phyloP scores from a whole-genome alignment of 2,329 filamentous ascomycete species.

The Cryphonectria japonica region DNA sequence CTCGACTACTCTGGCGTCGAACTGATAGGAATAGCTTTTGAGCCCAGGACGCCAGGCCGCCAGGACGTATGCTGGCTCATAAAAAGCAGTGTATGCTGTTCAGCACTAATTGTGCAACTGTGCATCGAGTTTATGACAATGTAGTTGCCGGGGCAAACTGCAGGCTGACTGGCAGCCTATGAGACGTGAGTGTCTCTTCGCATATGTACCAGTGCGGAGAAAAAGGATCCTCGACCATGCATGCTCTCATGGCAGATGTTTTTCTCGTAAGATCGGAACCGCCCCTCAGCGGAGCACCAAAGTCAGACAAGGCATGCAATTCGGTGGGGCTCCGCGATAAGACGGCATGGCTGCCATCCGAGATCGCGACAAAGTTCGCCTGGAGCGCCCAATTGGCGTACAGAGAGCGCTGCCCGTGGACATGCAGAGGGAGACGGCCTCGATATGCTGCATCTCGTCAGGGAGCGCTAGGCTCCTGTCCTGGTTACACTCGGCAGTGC shows the following conservation, averaged over 20 bases:
- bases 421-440: background rate
- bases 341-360: conserved; percentile 9
- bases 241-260: background rate
- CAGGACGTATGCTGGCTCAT: background rate
- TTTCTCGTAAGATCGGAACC: background rate
- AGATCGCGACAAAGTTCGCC: background rate
- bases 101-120: background rate
- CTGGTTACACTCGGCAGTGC: conserved; percentile 5
- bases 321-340: conserved; percentile 9
- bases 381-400: background rate
- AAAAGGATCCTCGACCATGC: background rate
- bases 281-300: background rate
- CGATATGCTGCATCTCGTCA: conserved; percentile 5
- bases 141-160: background rate
- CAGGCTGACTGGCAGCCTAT: background rate
- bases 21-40: background rate
- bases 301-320: background rate
- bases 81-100: background rate
- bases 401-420: conserved; percentile 8
- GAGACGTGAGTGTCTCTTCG: background rate
- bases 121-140: background rate
- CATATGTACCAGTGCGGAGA: background rate
- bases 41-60: background rate
- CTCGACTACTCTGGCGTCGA: conserved; percentile 1
- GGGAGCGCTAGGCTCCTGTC: background rate